A percentile compares a stretch with the other conserved stretches of the same genome.
Conservation (phyloP, 2,329 filamentous ascomycete species). For the Colletotrichum sp. region DNA sequence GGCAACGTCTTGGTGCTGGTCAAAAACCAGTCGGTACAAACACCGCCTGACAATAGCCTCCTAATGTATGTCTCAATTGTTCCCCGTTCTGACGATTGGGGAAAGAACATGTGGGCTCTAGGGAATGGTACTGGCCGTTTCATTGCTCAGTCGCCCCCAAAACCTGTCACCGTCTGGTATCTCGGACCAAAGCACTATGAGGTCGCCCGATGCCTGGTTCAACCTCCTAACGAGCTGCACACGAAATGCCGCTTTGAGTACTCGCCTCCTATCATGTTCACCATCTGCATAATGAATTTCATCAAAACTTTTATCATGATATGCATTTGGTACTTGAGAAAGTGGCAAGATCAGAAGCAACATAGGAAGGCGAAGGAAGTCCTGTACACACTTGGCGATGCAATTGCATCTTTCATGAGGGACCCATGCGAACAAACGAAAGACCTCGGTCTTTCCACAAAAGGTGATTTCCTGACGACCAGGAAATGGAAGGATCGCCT, state of each 20-base stretch:
- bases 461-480: not conserved
- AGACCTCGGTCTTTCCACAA: not conserved
- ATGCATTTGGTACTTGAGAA: not conserved
- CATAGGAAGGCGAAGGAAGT: not conserved
- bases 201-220: not conserved
- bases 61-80: constrained; percentile 2
- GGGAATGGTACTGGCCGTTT: not conserved
- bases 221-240: not conserved
- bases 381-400: not conserved
- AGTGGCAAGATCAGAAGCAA: not conserved
- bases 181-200: not conserved
- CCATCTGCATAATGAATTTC: not conserved
- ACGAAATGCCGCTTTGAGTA: not conserved
- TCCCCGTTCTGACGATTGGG: not conserved
- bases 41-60: not conserved
- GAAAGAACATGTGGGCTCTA: constrained; percentile 1
- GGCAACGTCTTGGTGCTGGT: not conserved
- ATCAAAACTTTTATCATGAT: not conserved
- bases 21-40: not conserved
- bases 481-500: not conserved
- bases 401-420: not conserved
- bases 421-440: not conserved
- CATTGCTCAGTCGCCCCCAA: not conserved
- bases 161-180: not conserved
- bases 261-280: not conserved